These are phyloP conservation scores for Cyclotella choctawhatcheeana DNA, from an alignment of 108 stramenopile species.

Conservation along the genomic window DNA sequence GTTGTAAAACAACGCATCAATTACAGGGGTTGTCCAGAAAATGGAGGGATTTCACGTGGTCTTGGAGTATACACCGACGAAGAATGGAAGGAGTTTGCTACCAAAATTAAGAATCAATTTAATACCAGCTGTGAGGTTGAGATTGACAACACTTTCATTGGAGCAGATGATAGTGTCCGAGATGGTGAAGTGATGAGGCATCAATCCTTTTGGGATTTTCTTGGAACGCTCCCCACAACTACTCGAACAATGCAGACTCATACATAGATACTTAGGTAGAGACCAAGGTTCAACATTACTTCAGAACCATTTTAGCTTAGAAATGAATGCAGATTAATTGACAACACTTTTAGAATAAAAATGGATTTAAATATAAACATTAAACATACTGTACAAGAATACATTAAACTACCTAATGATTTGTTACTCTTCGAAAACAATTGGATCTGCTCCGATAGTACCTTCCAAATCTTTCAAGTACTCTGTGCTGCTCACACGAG, in stretches of 20 bases:
- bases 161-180: conserved; percentile 23
- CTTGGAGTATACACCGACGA: conserved; percentile 13
- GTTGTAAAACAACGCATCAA: not conserved
- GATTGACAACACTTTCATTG: conserved; percentile 15
- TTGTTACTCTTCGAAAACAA: conserved; percentile 31
- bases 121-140: conserved; percentile 10
- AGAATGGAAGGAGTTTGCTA: conserved; percentile 21
- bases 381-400: not conserved
- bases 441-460: conserved; percentile 63
- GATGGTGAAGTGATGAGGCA: conserved; percentile 1
- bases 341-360: not conserved
- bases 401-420: too few relatives aligned
- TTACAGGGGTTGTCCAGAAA: conserved; percentile 27
- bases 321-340: not conserved
- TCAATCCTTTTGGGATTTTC: not conserved
- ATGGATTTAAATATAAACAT: not conserved
- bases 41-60: conserved; percentile 33
- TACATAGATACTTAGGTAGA: too few relatives aligned
- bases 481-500: conserved; percentile 33
- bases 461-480: conserved; percentile 57
- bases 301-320: not conserved
- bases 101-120: not conserved
- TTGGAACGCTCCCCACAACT: not conserved
- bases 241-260: too few relatives aligned
- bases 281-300: too few relatives aligned